phyloP scores from a whole-genome alignment of 2,329 filamentous ascomycete genomes.

The Penicillium sp. region DNA sequence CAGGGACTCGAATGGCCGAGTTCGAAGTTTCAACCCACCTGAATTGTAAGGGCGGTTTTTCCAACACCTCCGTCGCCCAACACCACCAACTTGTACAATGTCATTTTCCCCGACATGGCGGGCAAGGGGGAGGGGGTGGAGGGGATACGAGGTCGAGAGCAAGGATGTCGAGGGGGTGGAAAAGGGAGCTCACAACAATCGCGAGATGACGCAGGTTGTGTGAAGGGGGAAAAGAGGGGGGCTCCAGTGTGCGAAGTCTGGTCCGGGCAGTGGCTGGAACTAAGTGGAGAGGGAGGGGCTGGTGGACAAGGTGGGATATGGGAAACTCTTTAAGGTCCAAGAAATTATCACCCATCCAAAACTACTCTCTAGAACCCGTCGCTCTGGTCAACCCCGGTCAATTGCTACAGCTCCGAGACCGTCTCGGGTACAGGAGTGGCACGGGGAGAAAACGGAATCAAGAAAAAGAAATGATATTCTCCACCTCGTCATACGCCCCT shows the following conservation, averaged over 20 bases:
- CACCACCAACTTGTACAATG: conserved; percentile 93
- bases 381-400: neutral
- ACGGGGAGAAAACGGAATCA: neutral
- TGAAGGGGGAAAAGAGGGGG: conserved; percentile 6
- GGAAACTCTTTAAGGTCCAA: neutral
- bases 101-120: conserved; percentile 88
- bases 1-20: neutral
- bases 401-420: conserved; percentile 4
- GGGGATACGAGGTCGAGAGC: neutral
- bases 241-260: conserved; percentile 18
- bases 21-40: conserved; percentile 44
- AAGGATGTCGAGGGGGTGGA: neutral
- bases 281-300: conserved; percentile 10
- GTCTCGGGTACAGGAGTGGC: conserved; percentile 5
- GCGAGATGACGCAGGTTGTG: conserved; percentile 5
- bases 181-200: conserved; percentile 1
- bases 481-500: neutral
- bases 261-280: conserved; percentile 22
- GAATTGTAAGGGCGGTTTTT: conserved; percentile 91
- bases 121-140: conserved; percentile 1
- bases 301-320: neutral
- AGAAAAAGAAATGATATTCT: neutral
- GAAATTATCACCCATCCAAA: neutral
- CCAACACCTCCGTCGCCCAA: conserved; percentile 90
- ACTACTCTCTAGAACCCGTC: neutral